Evolutionary conservation across 768 basidiomycete species (phyloP).

Genomic region (Gautieria morchelliformis): DNA sequence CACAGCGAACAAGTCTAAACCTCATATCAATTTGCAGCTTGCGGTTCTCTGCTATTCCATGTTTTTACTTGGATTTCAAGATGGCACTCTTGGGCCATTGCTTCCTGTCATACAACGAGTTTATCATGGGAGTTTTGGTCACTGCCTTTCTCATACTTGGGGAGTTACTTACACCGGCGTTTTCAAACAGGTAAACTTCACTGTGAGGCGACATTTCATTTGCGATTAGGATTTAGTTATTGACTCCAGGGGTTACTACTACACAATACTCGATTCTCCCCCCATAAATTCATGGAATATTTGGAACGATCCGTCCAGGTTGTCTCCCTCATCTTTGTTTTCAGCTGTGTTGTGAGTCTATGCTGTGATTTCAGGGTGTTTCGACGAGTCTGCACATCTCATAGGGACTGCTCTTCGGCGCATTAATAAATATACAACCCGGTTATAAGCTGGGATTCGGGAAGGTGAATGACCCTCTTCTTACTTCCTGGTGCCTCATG

Average conservation of each 20-base stretch:
- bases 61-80: conserved; percentile 30
- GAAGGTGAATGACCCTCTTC: conserved; percentile 17
- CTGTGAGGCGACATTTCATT: neutral
- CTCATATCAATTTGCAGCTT: conserved; percentile 20
- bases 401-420: conserved; percentile 25
- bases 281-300: neutral
- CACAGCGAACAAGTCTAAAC: neutral
- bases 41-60: conserved; percentile 25
- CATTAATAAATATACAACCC: conserved; percentile 21
- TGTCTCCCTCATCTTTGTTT: conserved; percentile 36
- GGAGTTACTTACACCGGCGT: neutral
- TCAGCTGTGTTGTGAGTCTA: conserved; percentile 27
- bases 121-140: conserved; percentile 21
- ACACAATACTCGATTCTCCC: neutral
- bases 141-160: neutral
- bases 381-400: neutral
- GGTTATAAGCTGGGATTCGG: conserved; percentile 25
- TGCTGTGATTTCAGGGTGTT: neutral
- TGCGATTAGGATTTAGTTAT: neutral
- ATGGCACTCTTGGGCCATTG: conserved; percentile 29
- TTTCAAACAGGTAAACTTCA: neutral
- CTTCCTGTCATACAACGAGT: conserved; percentile 29
- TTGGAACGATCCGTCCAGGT: conserved; percentile 2
- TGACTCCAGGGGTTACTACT: neutral
- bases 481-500: neutral